phyloP scores from a whole-genome alignment of 768 basidiomycete genomes.

The Russula sp. region DNA sequence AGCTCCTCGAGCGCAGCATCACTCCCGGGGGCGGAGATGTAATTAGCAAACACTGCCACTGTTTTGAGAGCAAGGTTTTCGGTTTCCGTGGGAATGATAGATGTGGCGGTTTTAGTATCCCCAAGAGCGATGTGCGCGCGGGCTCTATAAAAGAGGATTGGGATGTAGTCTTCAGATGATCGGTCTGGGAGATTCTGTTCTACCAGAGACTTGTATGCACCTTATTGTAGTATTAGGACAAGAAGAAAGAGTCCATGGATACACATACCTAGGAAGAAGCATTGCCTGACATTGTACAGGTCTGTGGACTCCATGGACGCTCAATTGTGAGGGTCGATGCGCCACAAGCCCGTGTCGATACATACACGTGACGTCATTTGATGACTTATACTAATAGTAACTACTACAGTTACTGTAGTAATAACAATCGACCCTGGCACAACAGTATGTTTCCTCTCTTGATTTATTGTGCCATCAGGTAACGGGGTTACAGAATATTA shows the following conservation, averaged over 20 bases:
- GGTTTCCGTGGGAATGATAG: constrained; percentile 49
- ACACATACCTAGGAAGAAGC: constrained; percentile 61
- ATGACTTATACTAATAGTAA: neutral
- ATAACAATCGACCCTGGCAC: neutral
- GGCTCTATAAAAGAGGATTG: constrained; percentile 68
- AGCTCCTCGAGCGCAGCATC: constrained; percentile 71
- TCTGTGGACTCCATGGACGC: constrained; percentile 49
- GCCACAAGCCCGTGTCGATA: neutral
- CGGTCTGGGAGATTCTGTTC: constrained; percentile 51
- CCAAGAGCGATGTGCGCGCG: constrained; percentile 71
- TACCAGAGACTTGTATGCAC: constrained; percentile 63
- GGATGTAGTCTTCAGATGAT: constrained; percentile 56
- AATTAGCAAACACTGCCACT: constrained; percentile 66
- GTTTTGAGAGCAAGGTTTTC: constrained; percentile 69
- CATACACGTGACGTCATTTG: neutral
- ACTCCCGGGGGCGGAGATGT: constrained; percentile 37
- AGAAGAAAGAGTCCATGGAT: neutral
- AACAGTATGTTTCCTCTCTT: neutral
- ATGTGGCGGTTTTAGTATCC: constrained; percentile 48
- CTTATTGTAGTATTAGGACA: constrained; percentile 29
- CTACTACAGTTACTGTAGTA: neutral
- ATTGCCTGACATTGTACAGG: constrained; percentile 65
- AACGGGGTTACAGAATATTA: neutral
- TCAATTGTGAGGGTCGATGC: neutral
- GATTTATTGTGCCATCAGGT: neutral